These are phyloP conservation scores for Ascodesmis nigricans DNA, from an alignment of 495 filamentous ascomycete species.

Conservation along the genomic window DNA sequence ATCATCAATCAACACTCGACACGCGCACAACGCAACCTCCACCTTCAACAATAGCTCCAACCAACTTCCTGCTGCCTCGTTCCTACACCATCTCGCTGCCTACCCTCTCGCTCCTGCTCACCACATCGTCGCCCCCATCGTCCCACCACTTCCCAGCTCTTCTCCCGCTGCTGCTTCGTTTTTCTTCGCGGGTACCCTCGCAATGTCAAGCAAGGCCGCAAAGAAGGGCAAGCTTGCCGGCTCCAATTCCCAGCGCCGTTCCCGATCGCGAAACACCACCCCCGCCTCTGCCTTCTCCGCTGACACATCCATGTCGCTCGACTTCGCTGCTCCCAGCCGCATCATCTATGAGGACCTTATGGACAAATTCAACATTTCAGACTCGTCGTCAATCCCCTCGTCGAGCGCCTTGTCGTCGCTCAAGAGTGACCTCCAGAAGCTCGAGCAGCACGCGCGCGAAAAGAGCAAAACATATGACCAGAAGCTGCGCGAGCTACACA, in stretches of 20 bases:
- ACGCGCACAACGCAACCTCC: too few relatives aligned
- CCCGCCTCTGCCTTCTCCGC: constrained; percentile 34
- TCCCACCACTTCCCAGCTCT: too few relatives aligned
- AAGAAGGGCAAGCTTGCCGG: constrained; percentile 41
- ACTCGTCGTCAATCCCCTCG: constrained; percentile 45
- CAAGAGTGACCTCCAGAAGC: constrained; percentile 32
- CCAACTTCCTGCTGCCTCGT: too few relatives aligned
- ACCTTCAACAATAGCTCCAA: too few relatives aligned
- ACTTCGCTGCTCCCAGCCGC: constrained; percentile 23
- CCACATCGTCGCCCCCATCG: too few relatives aligned
- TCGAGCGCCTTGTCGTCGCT: constrained; percentile 49
- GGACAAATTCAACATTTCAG: constrained; percentile 34
- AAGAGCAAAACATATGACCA: constrained; percentile 7
- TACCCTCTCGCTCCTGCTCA: too few relatives aligned
- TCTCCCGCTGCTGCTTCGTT: too few relatives aligned
- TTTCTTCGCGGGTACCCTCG: too few relatives aligned
- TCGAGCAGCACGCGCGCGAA: constrained; percentile 10
- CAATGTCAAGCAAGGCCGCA: constrained; percentile 28
- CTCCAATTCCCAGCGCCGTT: constrained; percentile 31
- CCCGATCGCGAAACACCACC: constrained; percentile 69
- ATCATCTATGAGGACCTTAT: constrained; percentile 51
- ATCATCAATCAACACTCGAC: too few relatives aligned
- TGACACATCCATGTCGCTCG: constrained; percentile 29
- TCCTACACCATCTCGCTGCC: too few relatives aligned
- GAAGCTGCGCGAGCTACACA: constrained; percentile 9